Evolutionary conservation across 1,139 yeast species (phyloP), one percentile per base, ranked within the genome.

Genomic region (Yamadazyma friedrichii): DNA sequence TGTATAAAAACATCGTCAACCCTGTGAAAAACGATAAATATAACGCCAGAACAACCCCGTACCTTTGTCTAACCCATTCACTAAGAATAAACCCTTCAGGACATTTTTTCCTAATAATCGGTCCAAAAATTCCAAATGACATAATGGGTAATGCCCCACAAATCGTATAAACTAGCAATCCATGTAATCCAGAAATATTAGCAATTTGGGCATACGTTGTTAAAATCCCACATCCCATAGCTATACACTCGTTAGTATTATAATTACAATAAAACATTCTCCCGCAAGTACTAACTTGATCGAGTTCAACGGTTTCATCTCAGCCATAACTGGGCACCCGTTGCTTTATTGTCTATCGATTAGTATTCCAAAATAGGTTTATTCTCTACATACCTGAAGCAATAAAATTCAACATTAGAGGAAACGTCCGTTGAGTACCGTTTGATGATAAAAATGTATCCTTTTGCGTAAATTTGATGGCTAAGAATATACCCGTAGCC

Each of bases 51-150:
- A 83, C 64, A 5, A 72, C 58, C 1, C 97, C 98, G 56, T 74
- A 91, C 48, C 97, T 71, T 33, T 78, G 80, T 55, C 88, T 76
- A 11, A 88, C 94, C 98, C 98, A 91, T 59, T 89, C 96, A n/a
- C 96, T 88, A 49, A 91, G 69, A 32, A 91, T 88, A 58, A 91
- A 91, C 4, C 97, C 98, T 9, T 86, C 81, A 0, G 98, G 97
- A 55, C 96, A 87, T 51, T 77, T 77, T 46, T 69, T 76, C 51
- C 96, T 73, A 47, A 91, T 84, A 10, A 81, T 59, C 0, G 97
- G 97, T 0, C 97, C 97, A 43, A 87, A 66, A 40, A 78, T 73
- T 1, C 95, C 89, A 67, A 91, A 91, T 15, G 88, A 65, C 47
- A 87, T 68, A 63, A 91, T 82, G 3, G 98, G 98, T 38, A 89